Evolutionary conservation across 106 monocot species (phyloP).

Genomic region (Acanthochlamys bracteata): DNA sequence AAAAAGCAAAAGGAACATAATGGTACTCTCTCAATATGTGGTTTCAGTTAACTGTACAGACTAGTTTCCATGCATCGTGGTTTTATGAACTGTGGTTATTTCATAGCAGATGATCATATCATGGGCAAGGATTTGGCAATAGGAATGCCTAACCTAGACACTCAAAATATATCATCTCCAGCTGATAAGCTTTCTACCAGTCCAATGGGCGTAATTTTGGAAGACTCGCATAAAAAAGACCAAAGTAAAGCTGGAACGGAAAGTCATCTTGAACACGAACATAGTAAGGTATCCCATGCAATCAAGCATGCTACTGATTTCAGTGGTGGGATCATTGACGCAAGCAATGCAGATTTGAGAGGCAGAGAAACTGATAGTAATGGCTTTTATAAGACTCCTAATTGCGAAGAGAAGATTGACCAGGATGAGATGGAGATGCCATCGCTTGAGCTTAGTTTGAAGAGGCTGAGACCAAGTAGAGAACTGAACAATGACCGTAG

Average conservation of each 20-base stretch:
- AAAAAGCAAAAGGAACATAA: constrained; percentile 26
- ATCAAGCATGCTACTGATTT: constrained; percentile 24
- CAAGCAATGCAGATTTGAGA: constrained; percentile 4
- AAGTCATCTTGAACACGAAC: constrained; percentile 4
- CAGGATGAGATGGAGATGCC: constrained; percentile 28
- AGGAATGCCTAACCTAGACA: constrained; percentile 22
- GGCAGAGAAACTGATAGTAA: constrained; percentile 8
- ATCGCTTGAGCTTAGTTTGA: constrained; percentile 63
- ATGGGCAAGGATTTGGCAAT: constrained; percentile 54
- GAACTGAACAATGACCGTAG: constrained; percentile 31
- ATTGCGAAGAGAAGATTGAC: constrained; percentile 36
- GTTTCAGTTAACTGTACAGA: not conserved
- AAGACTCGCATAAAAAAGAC: constrained; percentile 20
- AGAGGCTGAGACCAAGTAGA: constrained; percentile 46
- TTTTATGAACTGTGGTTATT: not conserved
- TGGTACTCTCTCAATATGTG: constrained; percentile 30
- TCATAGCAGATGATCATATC: constrained; percentile 30
- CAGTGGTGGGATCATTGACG: constrained; percentile 24
- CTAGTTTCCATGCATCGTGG: too few species aligned
- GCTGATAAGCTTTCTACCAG: constrained; percentile 23
- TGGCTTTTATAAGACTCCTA: constrained; percentile 19
- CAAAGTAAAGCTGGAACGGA: constrained; percentile 13
- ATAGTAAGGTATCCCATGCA: constrained; percentile 16
- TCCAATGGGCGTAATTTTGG: constrained; percentile 6
- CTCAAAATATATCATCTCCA: constrained; percentile 13